Conservation (phyloP, 306 rosid genomes). For the Abrus pulchellus region DNA sequence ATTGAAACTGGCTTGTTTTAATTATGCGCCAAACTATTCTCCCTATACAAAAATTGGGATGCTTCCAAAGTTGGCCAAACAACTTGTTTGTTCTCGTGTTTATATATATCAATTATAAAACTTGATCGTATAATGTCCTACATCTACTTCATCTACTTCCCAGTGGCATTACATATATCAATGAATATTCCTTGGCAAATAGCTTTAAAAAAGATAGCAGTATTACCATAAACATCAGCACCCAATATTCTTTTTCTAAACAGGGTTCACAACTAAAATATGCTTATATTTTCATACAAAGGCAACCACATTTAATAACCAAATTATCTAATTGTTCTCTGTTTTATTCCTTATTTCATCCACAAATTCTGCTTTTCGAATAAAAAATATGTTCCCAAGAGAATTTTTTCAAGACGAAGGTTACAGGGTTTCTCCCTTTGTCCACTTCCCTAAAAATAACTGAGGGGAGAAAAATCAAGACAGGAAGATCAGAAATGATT, state of each 20-base stretch:
- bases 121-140: conserved; percentile 33
- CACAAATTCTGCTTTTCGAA: not conserved
- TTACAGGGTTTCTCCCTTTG: too few species aligned
- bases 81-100: conserved; percentile 53
- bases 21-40: not conserved
- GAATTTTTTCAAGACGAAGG: too few species aligned
- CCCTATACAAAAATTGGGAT: conserved; percentile 4
- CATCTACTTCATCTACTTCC: conserved; percentile 53
- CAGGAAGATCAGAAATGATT: too few species aligned
- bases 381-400: too few species aligned
- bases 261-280: conserved; percentile 15
- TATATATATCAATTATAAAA: conserved; percentile 40
- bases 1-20: conserved; percentile 21
- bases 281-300: conserved; percentile 17
- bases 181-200: conserved; percentile 60
- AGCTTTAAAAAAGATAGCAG: conserved; percentile 3
- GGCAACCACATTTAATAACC: not conserved
- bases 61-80: conserved; percentile 43
- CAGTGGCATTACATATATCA: conserved; percentile 47
- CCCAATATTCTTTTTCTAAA: conserved; percentile 11
- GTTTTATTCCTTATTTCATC: not conserved
- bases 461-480: too few species aligned
- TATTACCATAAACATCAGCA: conserved; percentile 18
- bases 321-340: conserved; percentile 21
- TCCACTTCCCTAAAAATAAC: too few species aligned